Evolutionary conservation across 2,329 filamentous ascomycete species (phyloP), one percentile per base, ranked within the genome.

Genomic region (Botryotinia calthae): DNA sequence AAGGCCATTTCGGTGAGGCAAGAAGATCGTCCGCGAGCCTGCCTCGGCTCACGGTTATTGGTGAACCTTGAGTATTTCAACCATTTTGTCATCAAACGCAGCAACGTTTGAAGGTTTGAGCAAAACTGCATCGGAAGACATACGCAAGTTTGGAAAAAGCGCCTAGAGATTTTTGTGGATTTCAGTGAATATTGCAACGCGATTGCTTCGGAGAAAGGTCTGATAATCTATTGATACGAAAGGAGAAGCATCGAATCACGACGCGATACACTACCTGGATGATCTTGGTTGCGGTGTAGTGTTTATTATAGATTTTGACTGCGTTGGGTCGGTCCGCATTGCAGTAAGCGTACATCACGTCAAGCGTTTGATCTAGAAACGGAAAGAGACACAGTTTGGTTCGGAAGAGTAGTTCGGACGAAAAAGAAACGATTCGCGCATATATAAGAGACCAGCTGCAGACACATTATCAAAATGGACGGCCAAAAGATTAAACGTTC

Each of bases 401-500:
- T 48, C 20, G 31, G 42, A 63, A 42, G 44, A n/a, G 3, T 37
- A 58, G 28, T 22, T 42, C 51, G 25, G 34, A 42, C 34, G 48
- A 56, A 67, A 54, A 16, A 48, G 64, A 22, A 40, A 28, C 46
- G 64, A 74, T 22, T 75, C 76, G 70, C 22, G 58, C 22, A 59
- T 34, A 61, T 61, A 70, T 61, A 70, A 70, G 67, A 22, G 37
- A 70, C 28, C 22, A 37, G 18, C 54, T 22, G 51, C 67, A 61
- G 54, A 46, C 40, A 18, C 14, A 34, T 22, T 34, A 69, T 25
- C 66, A 71, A 66, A 31, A 66, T 67, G 65, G 65, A 42, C 3
- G 48, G 65, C 16, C 65, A 56, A 58, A 68, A 68, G 70, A 73
- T 77, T 10, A 69, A 65, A 40, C 74, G 78, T 34, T 71, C 65